These are phyloP conservation scores for Irpex sp. DNA, from an alignment of 1,284 basidiomycete genomes.

Conservation along the genomic window DNA sequence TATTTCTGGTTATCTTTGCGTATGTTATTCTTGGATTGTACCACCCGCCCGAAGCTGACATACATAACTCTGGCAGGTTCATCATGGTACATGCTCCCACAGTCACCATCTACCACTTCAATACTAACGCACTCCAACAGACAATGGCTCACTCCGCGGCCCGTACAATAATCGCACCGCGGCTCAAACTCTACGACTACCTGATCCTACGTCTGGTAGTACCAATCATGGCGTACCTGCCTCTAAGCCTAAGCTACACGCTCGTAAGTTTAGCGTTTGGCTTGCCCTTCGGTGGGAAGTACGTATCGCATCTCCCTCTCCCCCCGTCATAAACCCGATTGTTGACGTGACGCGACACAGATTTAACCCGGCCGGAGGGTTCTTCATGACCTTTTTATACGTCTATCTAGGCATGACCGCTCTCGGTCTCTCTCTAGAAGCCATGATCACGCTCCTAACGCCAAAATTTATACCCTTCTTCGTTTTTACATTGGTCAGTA, in stretches of 20 bases:
- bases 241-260: constrained; percentile 39
- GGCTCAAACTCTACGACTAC: constrained; percentile 36
- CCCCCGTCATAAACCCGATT: constrained; percentile 12
- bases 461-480: constrained; percentile 31
- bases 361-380: constrained; percentile 38
- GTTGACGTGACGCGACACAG: constrained; percentile 15
- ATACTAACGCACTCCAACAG: constrained; percentile 21
- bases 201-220: constrained; percentile 34
- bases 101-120: not conserved
- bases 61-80: not conserved
- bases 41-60: not conserved
- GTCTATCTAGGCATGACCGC: constrained; percentile 33
- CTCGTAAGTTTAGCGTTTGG: constrained; percentile 44
- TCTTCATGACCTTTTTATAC: constrained; percentile 40
- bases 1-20: constrained; percentile 46
- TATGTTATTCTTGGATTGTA: constrained; percentile 18
- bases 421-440: constrained; percentile 38
- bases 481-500: constrained; percentile 29
- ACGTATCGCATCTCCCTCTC: constrained; percentile 21
- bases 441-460: constrained; percentile 31
- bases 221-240: constrained; percentile 37
- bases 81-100: constrained; percentile 6
- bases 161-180: constrained; percentile 39
- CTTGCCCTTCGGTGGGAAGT: constrained; percentile 34
- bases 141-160: constrained; percentile 41